Conservation (phyloP, 768 basidiomycete genomes). For the Neoboletus brunneissimus region DNA sequence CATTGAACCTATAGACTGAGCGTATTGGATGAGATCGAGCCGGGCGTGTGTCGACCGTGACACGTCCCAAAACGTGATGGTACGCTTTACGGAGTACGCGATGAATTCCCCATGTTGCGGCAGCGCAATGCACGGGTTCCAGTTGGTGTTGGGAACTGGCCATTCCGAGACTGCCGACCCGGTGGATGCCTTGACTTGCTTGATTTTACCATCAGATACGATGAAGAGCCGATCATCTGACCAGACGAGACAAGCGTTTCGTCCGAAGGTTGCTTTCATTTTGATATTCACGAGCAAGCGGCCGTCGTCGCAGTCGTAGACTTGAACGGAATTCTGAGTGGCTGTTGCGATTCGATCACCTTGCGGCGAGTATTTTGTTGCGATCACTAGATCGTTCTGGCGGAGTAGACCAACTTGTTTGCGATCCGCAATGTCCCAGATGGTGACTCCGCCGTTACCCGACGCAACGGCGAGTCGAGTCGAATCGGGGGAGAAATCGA, state of each 20-base stretch:
- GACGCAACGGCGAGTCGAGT: background rate
- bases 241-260: background rate
- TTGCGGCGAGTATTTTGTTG: background rate
- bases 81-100: background rate
- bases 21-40: background rate
- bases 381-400: background rate
- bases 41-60: background rate
- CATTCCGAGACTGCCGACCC: background rate
- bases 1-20: background rate
- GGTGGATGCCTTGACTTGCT: background rate
- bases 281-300: background rate
- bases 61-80: background rate
- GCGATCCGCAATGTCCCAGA: background rate
- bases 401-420: background rate
- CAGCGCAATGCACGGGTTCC: background rate
- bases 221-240: background rate
- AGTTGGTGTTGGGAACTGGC: background rate
- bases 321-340: background rate
- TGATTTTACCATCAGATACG: background rate
- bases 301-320: background rate
- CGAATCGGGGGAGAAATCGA: background rate
- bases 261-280: too few relatives aligned
- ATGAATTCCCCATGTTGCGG: background rate
- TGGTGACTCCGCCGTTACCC: background rate
- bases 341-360: background rate